Percentiles rank a stretch among this genome's conserved stretches.
Conservation (phyloP, 78 protist genomes). For the Planoprotostelium fungivorum region DNA sequence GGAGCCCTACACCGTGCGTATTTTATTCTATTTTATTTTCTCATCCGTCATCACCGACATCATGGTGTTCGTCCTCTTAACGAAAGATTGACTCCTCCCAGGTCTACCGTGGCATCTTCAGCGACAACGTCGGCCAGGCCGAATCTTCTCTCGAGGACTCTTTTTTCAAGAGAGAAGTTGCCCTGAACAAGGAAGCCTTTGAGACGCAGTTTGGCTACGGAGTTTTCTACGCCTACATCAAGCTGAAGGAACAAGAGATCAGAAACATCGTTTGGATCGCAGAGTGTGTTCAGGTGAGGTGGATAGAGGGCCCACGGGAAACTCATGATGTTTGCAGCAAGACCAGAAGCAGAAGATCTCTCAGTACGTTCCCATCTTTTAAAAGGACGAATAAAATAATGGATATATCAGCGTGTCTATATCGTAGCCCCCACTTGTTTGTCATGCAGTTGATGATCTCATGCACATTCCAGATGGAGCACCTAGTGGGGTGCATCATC, state of each 20-base stretch:
- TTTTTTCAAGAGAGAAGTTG: slow-evolving; percentile 82
- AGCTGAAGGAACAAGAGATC: slow-evolving; percentile 94
- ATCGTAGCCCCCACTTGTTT: too few relatives aligned
- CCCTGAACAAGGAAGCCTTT: slow-evolving; percentile 76
- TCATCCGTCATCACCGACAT: too few relatives aligned
- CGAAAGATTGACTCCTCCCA: background rate
- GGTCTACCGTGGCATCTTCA: slow-evolving; percentile 74
- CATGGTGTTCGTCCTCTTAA: background rate
- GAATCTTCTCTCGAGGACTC: slow-evolving; percentile 86
- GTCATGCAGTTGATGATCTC: too few relatives aligned
- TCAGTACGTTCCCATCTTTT: slow-evolving; percentile 81
- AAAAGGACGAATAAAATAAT: slow-evolving; percentile 4
- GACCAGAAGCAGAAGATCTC: slow-evolving; percentile 72
- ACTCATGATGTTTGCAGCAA: slow-evolving; percentile 34
- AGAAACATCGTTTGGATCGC: slow-evolving; percentile 97
- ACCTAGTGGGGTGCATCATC: too few relatives aligned
- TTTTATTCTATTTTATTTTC: background rate
- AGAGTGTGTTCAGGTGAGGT: slow-evolving; percentile 78
- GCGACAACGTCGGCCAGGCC: slow-evolving; percentile 20
- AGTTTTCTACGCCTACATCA: slow-evolving; percentile 82
- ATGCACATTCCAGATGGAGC: too few relatives aligned
- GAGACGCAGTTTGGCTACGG: slow-evolving; percentile 89
- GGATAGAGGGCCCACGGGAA: background rate
- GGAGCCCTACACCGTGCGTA: slow-evolving; percentile 41
- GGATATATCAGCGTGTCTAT: too few relatives aligned